Evolutionary conservation across 2,329 filamentous ascomycete genomes (phyloP), one percentile per base, ranked within the genome.

Genomic region (Beauveria sp.): DNA sequence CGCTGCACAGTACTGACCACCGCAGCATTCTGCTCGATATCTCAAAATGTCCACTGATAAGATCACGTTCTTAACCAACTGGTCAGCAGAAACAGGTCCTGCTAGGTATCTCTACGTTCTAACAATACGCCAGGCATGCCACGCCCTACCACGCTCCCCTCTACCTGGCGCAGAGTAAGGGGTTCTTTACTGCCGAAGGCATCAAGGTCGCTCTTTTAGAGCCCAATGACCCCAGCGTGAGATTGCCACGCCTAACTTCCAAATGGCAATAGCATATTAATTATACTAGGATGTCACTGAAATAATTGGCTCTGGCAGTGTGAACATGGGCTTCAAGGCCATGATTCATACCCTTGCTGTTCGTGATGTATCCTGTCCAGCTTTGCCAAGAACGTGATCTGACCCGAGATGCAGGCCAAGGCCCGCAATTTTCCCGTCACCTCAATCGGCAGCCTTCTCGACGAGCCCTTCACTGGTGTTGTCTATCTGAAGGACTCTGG

Each of bases 21-120:
- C 65, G 68, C 70, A 84, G 78, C 72, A 70, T 70, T 67, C 55
- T 65, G 67, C 70, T 73, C 76, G 73, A 77, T 73, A 71, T 73
- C 69, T 72, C 77, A 82, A 72, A 64, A 91, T 91, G 88, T 85
- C 88, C 72, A 90, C 87, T 75, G 88, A 91, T 73, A 91, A 91
- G 85, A 91, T 92, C 70, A 91, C 88, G 58, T 92, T 91, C 78
- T 80, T 91, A 73, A 89, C 88, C 77, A 91, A 92, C 81, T 92
- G 89, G 89, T 91, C 84, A 72, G 65, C 48, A 53, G 14, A n/a
- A 44, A n/a, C 28, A 44, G 8, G 30, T 16, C 34, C 41, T 22
- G 22, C 30, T 7, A 5, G 6, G 24, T 1, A 40, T 26, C 16
- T 9, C 8, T 24, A 30, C n/a, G 5, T 34, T 30, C 66, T 58